A percentile compares a stretch with the other conserved stretches of the same genome.
phyloP scores from a whole-genome alignment of 495 filamentous ascomycete species.

The Pyrenula aspistea region DNA sequence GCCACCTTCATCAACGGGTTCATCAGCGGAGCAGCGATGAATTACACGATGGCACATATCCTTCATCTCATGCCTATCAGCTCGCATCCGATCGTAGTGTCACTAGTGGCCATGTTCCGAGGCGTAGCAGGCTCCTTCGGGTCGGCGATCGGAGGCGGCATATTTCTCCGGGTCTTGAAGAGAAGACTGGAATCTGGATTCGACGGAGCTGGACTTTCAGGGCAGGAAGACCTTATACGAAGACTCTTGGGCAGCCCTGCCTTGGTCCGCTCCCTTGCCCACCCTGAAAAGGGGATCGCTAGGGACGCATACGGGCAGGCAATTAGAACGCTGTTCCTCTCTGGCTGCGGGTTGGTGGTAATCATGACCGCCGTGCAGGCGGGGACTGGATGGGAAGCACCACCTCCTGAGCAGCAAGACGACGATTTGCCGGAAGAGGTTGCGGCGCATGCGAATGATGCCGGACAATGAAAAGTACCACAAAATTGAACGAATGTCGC shows the following conservation, averaged over 20 bases:
- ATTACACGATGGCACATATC: constrained; percentile 67
- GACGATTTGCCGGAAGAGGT: background rate
- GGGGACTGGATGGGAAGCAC: constrained; percentile 50
- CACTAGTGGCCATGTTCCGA: constrained; percentile 58
- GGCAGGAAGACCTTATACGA: constrained; percentile 41
- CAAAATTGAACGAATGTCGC: too few relatives aligned
- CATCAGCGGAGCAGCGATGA: constrained; percentile 56
- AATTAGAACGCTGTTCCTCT: constrained; percentile 43
- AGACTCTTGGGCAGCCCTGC: constrained; percentile 59
- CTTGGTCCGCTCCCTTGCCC: constrained; percentile 37
- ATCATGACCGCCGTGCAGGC: constrained; percentile 49
- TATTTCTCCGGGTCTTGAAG: constrained; percentile 54
- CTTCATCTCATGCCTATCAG: constrained; percentile 50
- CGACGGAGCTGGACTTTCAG: constrained; percentile 29
- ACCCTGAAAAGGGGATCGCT: constrained; percentile 45
- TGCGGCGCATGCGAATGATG: background rate
- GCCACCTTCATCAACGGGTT: constrained; percentile 54
- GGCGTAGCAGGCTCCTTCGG: constrained; percentile 69
- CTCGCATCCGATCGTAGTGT: constrained; percentile 58
- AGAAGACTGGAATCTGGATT: constrained; percentile 44
- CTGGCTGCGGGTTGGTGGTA: constrained; percentile 40
- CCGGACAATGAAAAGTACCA: background rate
- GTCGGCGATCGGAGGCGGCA: constrained; percentile 61
- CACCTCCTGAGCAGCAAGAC: background rate
- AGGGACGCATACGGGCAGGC: constrained; percentile 49